phyloP scores from a whole-genome alignment of 805 yeast genomes.

The Wickerhamiella spandovensis region DNA sequence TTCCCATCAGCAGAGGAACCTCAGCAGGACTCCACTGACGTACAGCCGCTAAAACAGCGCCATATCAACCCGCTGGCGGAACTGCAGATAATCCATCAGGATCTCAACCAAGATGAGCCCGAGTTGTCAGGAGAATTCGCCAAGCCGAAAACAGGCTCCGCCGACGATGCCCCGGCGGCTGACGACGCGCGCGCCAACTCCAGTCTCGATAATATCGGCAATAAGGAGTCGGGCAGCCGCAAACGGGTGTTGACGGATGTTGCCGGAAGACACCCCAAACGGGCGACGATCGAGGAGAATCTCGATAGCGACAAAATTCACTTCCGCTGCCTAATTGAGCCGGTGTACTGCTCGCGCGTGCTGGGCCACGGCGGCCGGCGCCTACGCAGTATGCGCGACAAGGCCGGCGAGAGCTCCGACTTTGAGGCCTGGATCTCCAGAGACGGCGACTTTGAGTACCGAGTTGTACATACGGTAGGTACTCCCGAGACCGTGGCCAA shows the following conservation, averaged over 20 bases:
- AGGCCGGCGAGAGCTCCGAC: constrained; percentile 1
- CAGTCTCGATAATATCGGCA: background rate
- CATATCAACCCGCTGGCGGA: background rate
- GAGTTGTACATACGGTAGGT: constrained; percentile 64
- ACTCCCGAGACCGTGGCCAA: constrained; percentile 65
- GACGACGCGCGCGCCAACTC: background rate
- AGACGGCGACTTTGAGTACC: constrained; percentile 44
- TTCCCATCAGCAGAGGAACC: background rate
- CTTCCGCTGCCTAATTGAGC: constrained; percentile 11
- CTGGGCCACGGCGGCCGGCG: constrained; percentile 9
- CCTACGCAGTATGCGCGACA: constrained; percentile 8
- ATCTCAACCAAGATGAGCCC: background rate
- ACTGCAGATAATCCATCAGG: background rate
- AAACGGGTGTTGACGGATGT: background rate
- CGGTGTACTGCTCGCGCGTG: constrained; percentile 7
- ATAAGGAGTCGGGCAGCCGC: background rate
- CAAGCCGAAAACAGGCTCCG: background rate
- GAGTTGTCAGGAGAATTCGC: background rate
- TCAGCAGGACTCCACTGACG: background rate
- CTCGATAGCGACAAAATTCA: constrained; percentile 1
- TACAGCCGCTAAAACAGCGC: background rate
- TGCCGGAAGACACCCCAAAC: background rate
- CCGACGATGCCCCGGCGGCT: no score
- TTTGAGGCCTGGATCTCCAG: constrained; percentile 22
- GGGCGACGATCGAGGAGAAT: background rate